Base-by-base conservation (phyloP, 129 eudicot genomes). In the Chrysanthemum lavandulifolium region DNA sequence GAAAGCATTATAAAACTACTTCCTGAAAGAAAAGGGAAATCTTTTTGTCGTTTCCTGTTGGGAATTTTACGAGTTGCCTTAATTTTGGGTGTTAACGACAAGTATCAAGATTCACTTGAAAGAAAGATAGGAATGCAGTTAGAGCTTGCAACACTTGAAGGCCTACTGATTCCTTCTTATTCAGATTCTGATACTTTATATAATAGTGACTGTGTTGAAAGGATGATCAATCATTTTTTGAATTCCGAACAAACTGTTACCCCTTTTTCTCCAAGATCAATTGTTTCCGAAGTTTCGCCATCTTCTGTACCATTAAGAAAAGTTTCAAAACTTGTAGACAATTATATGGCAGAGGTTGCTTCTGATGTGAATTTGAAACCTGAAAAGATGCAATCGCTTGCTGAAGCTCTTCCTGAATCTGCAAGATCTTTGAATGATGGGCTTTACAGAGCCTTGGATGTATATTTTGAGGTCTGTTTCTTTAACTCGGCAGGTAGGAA, bases 341-440 rank as follows among this genome's bases (percentile, higher is more conserved):
- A 75, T 68, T 94, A 94, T 74, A 79, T 90, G 54, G 98, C 98
- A 1, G 98, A 94, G 68, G 85, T 94, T 86, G 98, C 97, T 55
- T 84, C 93, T 47, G 98, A 94, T 74, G 89, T 81, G 69, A 90
- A 90, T 81, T 84, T 94, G 88, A 90, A 90, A 81, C 89, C 93
- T 60, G 86, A 81, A 71, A 88, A 94, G 84, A 59, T 94, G 47
- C 83, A 79, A 33, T 74, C 91, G 1, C 84, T 94, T 75, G 96
- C 86, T 4, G 91, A 79, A 53, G 89, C 92, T 56, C 89, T 94
- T 79, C 98, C 98, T 25, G 98, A 94, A 78, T 88, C 86, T 19
- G 87, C 97, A 25, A 90, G 98, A 82, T 86, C 86, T 66, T 83
- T 88, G 80, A 90, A 86, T 78, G 98, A 94, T 74, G 98, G 98